Conservation (phyloP, 495 filamentous ascomycete species). For the Neohortaea acidophila region DNA sequence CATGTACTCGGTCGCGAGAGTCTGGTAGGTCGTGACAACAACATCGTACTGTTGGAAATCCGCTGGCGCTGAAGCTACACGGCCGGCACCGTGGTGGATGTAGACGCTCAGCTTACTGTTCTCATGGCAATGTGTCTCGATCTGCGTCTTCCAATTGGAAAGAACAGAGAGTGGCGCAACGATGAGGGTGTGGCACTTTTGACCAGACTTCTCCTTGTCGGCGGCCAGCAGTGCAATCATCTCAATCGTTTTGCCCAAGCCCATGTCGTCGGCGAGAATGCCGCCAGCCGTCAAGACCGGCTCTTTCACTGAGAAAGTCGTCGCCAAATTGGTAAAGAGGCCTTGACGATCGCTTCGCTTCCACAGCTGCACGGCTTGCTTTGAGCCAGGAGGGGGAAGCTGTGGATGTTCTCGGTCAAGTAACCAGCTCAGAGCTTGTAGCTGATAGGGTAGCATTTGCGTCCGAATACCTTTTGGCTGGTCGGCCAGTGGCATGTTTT, state of each 20-base stretch:
- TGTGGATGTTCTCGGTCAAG: slow-evolving; percentile 55
- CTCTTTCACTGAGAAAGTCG: slow-evolving; percentile 45
- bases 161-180: slow-evolving; percentile 75
- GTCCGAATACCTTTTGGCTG: slow-evolving; percentile 50
- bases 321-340: slow-evolving; percentile 59
- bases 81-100: slow-evolving; percentile 58
- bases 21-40: slow-evolving; percentile 72
- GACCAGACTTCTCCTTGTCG: slow-evolving; percentile 24
- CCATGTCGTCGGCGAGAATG: slow-evolving; percentile 89
- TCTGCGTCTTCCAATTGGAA: slow-evolving; percentile 84
- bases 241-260: slow-evolving; percentile 82
- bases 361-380: slow-evolving; percentile 69
- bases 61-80: slow-evolving; percentile 35
- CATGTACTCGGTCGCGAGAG: slow-evolving; percentile 20
- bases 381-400: slow-evolving; percentile 44
- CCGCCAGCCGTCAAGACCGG: slow-evolving; percentile 64
- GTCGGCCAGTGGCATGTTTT: slow-evolving; percentile 55
- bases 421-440: slow-evolving; percentile 73
- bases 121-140: slow-evolving; percentile 51
- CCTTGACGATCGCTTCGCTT: slow-evolving; percentile 34
- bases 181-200: slow-evolving; percentile 53
- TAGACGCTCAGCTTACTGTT: slow-evolving; percentile 48
- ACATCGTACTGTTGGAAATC: slow-evolving; percentile 50
- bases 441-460: slow-evolving; percentile 64
- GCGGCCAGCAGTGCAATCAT: slow-evolving; percentile 67